phyloP scores from a whole-genome alignment of 768 basidiomycete genomes.

The Panaeolus papilionaceus region DNA sequence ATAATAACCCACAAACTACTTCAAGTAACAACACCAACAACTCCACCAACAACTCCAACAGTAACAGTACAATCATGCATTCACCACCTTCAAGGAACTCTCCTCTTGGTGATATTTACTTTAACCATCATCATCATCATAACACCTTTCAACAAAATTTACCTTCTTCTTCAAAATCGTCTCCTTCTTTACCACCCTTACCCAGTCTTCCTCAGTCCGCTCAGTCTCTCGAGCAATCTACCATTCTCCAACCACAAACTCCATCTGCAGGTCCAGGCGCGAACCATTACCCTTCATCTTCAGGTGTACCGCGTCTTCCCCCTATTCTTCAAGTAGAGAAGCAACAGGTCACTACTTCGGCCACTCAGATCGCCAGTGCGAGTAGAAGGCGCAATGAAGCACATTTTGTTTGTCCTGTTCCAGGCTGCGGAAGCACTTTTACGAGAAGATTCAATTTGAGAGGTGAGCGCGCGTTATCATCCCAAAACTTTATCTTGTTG shows the following conservation, averaged over 20 bases:
- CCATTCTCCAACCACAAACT: conserved; percentile 20
- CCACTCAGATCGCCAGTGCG: conserved; percentile 91
- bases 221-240: not conserved
- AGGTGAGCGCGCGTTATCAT: conserved; percentile 50
- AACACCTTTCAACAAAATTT: not conserved
- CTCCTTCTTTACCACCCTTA: not conserved
- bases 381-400: conserved; percentile 91
- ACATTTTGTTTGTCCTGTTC: conserved; percentile 91
- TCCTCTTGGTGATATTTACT: conserved; percentile 10
- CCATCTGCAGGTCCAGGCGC: conserved; percentile 51
- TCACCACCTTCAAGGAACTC: conserved; percentile 10
- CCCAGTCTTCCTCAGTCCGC: not conserved
- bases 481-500: conserved; percentile 20
- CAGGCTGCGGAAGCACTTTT: conserved; percentile 97
- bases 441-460: conserved; percentile 89
- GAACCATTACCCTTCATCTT: conserved; percentile 61
- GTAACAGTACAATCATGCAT: conserved; percentile 2
- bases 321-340: conserved; percentile 92
- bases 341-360: conserved; percentile 93
- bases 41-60: not conserved
- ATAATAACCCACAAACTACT: conserved; percentile 1
- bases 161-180: conserved; percentile 10
- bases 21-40: not conserved
- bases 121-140: conserved; percentile 9
- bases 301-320: conserved; percentile 65